Evolutionary conservation across 352 stramenopile genomes (phyloP).

Genomic region (Phytophthora idaei): DNA sequence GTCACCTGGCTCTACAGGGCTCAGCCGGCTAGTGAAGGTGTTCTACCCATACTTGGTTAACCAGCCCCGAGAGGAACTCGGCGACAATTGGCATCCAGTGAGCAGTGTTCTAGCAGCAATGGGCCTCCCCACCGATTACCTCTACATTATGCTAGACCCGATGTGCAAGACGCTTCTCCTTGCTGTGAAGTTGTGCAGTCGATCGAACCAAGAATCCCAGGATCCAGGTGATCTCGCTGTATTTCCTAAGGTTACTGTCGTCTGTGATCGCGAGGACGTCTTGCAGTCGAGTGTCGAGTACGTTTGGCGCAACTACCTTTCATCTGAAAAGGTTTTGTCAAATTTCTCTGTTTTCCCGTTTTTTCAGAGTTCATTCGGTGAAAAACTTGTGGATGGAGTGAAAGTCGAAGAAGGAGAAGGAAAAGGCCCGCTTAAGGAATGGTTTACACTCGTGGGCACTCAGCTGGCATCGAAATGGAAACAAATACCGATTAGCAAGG

Average conservation of each 20-base stretch:
- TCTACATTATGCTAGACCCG: constrained; percentile 48
- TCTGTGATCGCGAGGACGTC: constrained; percentile 54
- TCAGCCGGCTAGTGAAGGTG: constrained; percentile 56
- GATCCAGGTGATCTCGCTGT: constrained; percentile 18
- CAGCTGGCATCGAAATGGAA: constrained; percentile 58
- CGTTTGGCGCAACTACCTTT: constrained; percentile 38
- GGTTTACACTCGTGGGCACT: constrained; percentile 54
- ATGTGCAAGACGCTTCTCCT: constrained; percentile 65
- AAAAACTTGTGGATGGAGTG: constrained; percentile 64
- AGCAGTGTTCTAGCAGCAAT: constrained; percentile 33
- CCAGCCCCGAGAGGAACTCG: constrained; percentile 50
- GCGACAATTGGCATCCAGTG: constrained; percentile 44
- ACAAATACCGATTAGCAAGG: constrained; percentile 19
- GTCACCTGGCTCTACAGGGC: constrained; percentile 22
- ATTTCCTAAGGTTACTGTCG: constrained; percentile 49
- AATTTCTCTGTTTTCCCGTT: constrained; percentile 61
- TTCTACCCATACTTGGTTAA: constrained; percentile 80
- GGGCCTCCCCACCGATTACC: constrained; percentile 19
- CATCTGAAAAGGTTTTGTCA: constrained; percentile 5
- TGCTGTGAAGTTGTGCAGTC: constrained; percentile 21
- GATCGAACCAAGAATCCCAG: constrained; percentile 26
- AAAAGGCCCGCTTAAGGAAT: constrained; percentile 77
- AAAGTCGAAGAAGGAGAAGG: constrained; percentile 80
- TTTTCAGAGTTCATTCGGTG: constrained; percentile 70
- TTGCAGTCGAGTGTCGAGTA: constrained; percentile 46